These are phyloP conservation scores for Paraphoma chrysanthemicola DNA, from an alignment of 2,329 filamentous ascomycete species.

Conservation along the genomic window DNA sequence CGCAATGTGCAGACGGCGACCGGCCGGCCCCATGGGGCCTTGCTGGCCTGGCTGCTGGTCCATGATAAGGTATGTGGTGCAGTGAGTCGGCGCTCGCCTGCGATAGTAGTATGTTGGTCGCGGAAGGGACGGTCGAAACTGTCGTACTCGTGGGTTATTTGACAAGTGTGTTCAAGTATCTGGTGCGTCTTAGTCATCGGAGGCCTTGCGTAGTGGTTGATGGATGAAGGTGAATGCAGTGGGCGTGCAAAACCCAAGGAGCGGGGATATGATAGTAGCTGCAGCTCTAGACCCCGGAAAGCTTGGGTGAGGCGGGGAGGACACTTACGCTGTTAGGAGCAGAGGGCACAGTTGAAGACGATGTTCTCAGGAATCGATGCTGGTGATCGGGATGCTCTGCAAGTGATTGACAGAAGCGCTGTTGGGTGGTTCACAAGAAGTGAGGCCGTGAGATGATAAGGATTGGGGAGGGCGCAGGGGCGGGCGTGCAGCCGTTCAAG, in stretches of 20 bases:
- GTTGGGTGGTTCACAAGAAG: constrained; percentile 18
- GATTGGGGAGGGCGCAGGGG: constrained; percentile 43
- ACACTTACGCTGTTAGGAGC: constrained; percentile 36
- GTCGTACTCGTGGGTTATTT: constrained; percentile 17
- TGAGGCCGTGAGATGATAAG: constrained; percentile 38
- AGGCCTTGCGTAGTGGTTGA: neutral
- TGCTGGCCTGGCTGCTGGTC: constrained; percentile 62
- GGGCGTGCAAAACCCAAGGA: constrained; percentile 14
- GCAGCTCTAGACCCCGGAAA: constrained; percentile 24
- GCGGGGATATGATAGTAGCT: constrained; percentile 12
- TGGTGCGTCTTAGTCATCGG: constrained; percentile 28
- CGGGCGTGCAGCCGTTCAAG: constrained; percentile 43
- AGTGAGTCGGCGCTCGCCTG: constrained; percentile 26
- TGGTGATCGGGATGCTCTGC: constrained; percentile 33
- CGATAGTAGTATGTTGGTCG: constrained; percentile 18
- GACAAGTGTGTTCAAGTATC: constrained; percentile 32
- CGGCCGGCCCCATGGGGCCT: constrained; percentile 71
- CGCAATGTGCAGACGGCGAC: constrained; percentile 94
- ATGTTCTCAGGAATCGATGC: constrained; percentile 41
- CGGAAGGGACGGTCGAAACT: constrained; percentile 29
- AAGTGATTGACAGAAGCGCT: constrained; percentile 35
- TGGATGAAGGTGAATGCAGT: constrained; percentile 11
- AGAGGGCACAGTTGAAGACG: constrained; percentile 27
- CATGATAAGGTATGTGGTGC: constrained; percentile 44
- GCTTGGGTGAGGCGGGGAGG: constrained; percentile 33